These are phyloP conservation scores for Hyphodiscus sp. DNA, from an alignment of 2,329 filamentous ascomycete genomes.

Conservation along the genomic window DNA sequence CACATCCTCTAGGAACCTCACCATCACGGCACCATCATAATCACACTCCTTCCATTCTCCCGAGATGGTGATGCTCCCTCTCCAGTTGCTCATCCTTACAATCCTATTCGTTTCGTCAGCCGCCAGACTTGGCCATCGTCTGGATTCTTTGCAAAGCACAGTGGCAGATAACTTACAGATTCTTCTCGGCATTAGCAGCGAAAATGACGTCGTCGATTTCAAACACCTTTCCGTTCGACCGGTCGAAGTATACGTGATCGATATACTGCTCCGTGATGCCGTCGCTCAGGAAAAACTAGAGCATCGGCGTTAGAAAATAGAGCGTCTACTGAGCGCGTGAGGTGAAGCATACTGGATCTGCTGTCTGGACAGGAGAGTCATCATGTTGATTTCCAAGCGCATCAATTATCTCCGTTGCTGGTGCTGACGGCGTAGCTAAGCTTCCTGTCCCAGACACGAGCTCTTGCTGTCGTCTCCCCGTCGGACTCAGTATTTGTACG, in stretches of 20 bases:
- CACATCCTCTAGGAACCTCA: conserved; percentile 12
- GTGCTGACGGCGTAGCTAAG: neutral
- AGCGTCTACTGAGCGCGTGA: neutral
- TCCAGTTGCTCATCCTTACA: conserved; percentile 16
- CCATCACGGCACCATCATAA: conserved; percentile 5
- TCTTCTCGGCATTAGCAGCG: conserved; percentile 16
- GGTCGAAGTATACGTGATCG: conserved; percentile 6
- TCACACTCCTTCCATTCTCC: conserved; percentile 18
- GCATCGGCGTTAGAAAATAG: neutral
- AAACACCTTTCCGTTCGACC: neutral
- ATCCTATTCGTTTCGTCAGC: conserved; percentile 4
- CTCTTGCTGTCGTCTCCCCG: neutral
- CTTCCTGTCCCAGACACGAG: neutral
- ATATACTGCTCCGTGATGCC: conserved; percentile 21
- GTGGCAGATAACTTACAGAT: conserved; percentile 6
- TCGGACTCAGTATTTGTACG: neutral
- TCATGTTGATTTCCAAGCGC: neutral
- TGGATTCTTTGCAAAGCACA: neutral
- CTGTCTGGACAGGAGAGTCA: neutral
- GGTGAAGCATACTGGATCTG: neutral
- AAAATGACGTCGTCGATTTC: conserved; percentile 15
- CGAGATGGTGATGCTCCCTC: conserved; percentile 8
- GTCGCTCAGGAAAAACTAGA: conserved; percentile 20
- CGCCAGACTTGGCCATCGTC: neutral
- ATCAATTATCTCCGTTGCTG: neutral